Conservation (phyloP, 2,329 filamentous ascomycete species). For the Metarhizium guizhouense region DNA sequence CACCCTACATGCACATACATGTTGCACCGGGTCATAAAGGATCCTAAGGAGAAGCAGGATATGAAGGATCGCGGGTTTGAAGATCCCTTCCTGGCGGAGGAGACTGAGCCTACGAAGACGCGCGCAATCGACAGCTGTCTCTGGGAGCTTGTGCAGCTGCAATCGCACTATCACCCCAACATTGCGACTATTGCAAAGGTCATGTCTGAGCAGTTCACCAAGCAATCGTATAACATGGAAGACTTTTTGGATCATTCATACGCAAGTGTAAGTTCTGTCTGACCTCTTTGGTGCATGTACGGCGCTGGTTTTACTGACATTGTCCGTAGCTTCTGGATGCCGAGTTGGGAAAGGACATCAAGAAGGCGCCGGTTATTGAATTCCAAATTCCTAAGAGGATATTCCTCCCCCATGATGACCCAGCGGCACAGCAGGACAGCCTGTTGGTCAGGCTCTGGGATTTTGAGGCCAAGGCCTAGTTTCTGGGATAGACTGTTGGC, state of each 20-base stretch:
- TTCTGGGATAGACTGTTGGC: background rate
- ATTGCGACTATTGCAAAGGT: slow-evolving; percentile 91
- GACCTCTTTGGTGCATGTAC: background rate
- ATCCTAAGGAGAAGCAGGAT: slow-evolving; percentile 45
- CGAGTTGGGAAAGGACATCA: slow-evolving; percentile 75
- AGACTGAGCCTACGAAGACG: slow-evolving; percentile 77
- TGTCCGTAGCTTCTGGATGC: slow-evolving; percentile 62
- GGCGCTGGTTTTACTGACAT: background rate
- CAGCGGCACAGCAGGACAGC: slow-evolving; percentile 39
- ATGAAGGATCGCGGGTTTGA: slow-evolving; percentile 51
- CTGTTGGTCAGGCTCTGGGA: slow-evolving; percentile 54
- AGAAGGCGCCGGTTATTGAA: slow-evolving; percentile 81
- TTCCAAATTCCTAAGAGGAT: slow-evolving; percentile 89
- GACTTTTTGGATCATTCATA: slow-evolving; percentile 97
- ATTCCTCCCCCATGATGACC: slow-evolving; percentile 47
- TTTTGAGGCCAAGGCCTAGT: slow-evolving; percentile 28
- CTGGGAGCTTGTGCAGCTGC: slow-evolving; percentile 89
- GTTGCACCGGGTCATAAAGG: slow-evolving; percentile 70
- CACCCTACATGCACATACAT: slow-evolving; percentile 93
- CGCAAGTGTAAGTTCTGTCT: slow-evolving; percentile 42
- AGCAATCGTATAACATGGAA: slow-evolving; percentile 88
- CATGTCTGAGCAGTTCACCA: slow-evolving; percentile 93
- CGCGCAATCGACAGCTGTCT: slow-evolving; percentile 83
- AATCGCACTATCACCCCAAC: slow-evolving; percentile 93
- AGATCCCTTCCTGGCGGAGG: slow-evolving; percentile 70